Evolutionary conservation across 139 green algal species (phyloP).

Genomic region (Bryopsis sp.): DNA sequence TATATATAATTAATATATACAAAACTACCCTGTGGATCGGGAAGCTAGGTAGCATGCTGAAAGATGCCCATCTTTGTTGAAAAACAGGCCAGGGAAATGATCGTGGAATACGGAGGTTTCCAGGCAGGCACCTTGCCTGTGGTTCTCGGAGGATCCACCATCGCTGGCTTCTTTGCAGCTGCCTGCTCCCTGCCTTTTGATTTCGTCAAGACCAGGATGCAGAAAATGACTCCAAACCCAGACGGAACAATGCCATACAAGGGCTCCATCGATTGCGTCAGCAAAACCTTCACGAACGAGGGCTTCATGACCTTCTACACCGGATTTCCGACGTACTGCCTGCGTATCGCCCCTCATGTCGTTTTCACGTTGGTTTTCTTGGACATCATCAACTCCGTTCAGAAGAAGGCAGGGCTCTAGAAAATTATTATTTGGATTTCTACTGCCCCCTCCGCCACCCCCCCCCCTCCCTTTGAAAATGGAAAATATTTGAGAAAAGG

Average conservation of each 20-base stretch:
- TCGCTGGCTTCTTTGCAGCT: conserved; percentile 86
- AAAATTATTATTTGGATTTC: too few species aligned
- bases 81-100: conserved; percentile 83
- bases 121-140: conserved; percentile 40
- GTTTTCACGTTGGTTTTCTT: conserved; percentile 88
- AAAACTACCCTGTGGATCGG: too few species aligned
- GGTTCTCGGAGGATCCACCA: conserved; percentile 57
- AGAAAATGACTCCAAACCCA: conserved; percentile 81
- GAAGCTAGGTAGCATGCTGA: too few species aligned
- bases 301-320: conserved; percentile 96
- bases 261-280: conserved; percentile 76
- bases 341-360: conserved; percentile 88
- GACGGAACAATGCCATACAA: conserved; percentile 87
- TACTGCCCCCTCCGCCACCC: too few species aligned
- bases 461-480: too few species aligned
- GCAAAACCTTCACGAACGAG: conserved; percentile 57
- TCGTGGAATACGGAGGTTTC: conserved; percentile 65
- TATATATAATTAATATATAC: too few species aligned
- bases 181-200: conserved; percentile 91
- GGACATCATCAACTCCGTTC: conserved; percentile 57
- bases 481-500: too few species aligned
- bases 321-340: conserved; percentile 90
- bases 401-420: conserved; percentile 73
- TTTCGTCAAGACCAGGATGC: conserved; percentile 95
- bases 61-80: too few species aligned